phyloP scores from a whole-genome alignment of 2,329 filamentous ascomycete species.

The Passalora sequoiae region DNA sequence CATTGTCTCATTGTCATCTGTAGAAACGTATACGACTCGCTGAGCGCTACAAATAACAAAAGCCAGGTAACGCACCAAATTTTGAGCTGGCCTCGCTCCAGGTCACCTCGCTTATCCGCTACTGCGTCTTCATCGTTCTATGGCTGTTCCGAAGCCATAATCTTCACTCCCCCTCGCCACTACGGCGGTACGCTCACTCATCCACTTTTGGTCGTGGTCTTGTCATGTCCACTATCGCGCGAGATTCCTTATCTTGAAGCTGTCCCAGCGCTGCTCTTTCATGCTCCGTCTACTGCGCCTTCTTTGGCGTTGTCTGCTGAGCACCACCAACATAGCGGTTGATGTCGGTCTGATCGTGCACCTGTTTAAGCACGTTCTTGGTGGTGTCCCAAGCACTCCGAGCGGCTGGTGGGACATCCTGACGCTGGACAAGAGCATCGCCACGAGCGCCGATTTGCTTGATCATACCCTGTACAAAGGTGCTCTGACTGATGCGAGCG shows the following conservation, averaged over 20 bases:
- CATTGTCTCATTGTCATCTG: conserved; percentile 1
- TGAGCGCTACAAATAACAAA: conserved; percentile 3
- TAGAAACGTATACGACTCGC: conserved; percentile 1
- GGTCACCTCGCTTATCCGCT: background rate
- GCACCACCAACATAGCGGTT: conserved; percentile 40
- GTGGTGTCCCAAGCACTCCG: conserved; percentile 74
- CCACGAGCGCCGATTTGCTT: conserved; percentile 65
- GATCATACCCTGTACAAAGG: conserved; percentile 83
- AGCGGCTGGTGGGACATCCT: conserved; percentile 75
- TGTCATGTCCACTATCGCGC: background rate
- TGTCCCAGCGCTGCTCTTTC: conserved; percentile 1
- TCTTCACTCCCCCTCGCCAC: background rate
- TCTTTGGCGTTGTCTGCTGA: conserved; percentile 54
- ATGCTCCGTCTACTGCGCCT: conserved; percentile 49
- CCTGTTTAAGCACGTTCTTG: conserved; percentile 69
- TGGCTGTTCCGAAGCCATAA: background rate
- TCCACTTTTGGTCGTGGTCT: background rate
- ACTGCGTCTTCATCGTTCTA: background rate
- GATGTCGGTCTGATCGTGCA: conserved; percentile 72
- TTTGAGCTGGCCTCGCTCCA: background rate
- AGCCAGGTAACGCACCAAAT: background rate
- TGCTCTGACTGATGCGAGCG: conserved; percentile 82
- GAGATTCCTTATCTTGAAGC: background rate
- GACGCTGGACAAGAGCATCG: conserved; percentile 76
- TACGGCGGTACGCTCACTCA: background rate